Evolutionary conservation across 2,329 filamentous ascomycete genomes (phyloP), one percentile per base, ranked within the genome.

Genomic region (Ophiostoma novo-ulmi): DNA sequence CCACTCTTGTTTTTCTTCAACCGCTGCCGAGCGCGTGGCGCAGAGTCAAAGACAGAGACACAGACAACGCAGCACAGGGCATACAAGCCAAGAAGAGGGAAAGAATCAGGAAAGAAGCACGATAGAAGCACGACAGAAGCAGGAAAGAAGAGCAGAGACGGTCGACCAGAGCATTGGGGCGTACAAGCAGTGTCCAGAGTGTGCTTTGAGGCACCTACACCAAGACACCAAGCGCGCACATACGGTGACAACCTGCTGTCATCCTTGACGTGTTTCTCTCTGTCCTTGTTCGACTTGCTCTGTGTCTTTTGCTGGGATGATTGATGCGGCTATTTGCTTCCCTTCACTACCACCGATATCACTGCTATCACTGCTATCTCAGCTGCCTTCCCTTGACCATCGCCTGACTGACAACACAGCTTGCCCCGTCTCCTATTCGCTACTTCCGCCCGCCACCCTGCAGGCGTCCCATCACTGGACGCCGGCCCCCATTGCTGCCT

Each of bases 11-110:
- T 22, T 63, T 36, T 41, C 38, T 31, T 35, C 39, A 41, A 5
- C 65, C 22, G 1, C n/a, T 17, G 31, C 52, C 52, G 52, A 35
- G 70, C 38, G 48, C 70, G 66, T 70, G 66, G 70, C 70, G 65
- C 66, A 68, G 69, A 70, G 20, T 68, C 65, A 70, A 26, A 22
- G 39, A 22, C 44, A 67, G 65, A 31, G 36, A 67, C 36, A n/a
- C 41, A 52, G 17, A 26, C 52, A 38, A 38, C 7, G 36, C 22
- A 71, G 52, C 39, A 52, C 61, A 71, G 36, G 36, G 38, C 31
- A 26, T n/a, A 66, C 69, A 65, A 17, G 61, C 39, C 31, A n/a
- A 10, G 14, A 14, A 58, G 4, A 61, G 3, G 10, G 44, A 20
- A 17, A 52, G 14, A 61, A 11, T 6, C 35, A 38, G 0, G 17